Evolutionary conservation across 2,329 filamentous ascomycete genomes (phyloP), one percentile per base, ranked within the genome.

Genomic region (Fusarium marasasianum): DNA sequence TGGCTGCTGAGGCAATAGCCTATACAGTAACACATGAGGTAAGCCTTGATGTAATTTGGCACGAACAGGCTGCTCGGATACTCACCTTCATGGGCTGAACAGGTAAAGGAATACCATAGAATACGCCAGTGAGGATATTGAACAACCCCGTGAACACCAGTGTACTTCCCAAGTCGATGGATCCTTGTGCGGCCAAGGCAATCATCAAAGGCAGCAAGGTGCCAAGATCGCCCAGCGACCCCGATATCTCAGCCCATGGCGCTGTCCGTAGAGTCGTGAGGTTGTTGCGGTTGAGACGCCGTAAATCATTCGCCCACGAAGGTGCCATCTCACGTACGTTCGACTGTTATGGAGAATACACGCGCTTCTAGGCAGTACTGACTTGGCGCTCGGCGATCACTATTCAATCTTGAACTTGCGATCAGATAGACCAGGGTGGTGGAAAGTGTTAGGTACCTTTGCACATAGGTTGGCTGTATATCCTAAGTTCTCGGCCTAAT

Each of bases 1-100:
- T 94, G n/a, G 95, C 94, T 1, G 97, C 93, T 2, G 95, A 94
- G 11, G 95, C 95, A 69, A 98, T 97, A 43, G 96, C 95, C 87
- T 91, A 77, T 10, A 26, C 35, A 14, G 26, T 18, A 63, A 24
- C 26, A 57, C 13, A 45, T 12, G 26, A 48, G 9, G n/a, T 69
- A 24, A 69, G 64, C 35, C 48, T 22, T 24, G n/a, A 33, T 63
- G 47, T 48, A 17, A n/a, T 26, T 37, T 40, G 45, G 26, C 45
- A 24, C 33, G n/a, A 41, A 35, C 20, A 35, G 20, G 29, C n/a
- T 24, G 31, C 18, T n/a, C 29, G 33, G 45, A 33, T 24, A 72
- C 72, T 56, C 45, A 89, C 88, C 84, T 92, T 92, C 90, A 92
- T 92, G n/a, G 95, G 95, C 84, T 98, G 95, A 0, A 98, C 95